Evolutionary conservation across 164 flowering plant species (phyloP), one percentile per base, ranked within the genome.

Genomic region (Magnolia changhungtana): DNA sequence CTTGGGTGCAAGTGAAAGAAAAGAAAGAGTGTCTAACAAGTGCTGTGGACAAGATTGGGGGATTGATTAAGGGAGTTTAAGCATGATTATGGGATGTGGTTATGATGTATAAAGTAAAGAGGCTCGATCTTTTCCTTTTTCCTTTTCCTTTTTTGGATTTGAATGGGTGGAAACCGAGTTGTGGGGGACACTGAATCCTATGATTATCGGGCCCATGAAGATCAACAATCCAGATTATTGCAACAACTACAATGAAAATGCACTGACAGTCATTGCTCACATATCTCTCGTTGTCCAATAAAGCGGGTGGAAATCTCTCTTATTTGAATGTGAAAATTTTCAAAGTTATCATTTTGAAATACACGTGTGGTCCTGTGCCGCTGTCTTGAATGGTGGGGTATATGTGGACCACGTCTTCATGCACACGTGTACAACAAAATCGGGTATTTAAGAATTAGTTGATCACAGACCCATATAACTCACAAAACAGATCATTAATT

Each of bases 111-210:
- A 63, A 61, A 73, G 69, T 31, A 67, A 59, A 59, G 66, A 64
- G 49, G n/a, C 55, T 20, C 18, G n/a, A n/a, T 45, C 59, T 64
- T 64, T 64, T 63, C 27, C 37, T 64, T 74, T 74, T 74, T 3
- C 59, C 18, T 58, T 37, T 55, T 7, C 59, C 16, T 55, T 55
- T 55, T 10, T 61, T 18, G 10, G 19, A 24, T 61, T 73, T 59
- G 75, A 59, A 59, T 61, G 8, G 67, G 51, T 27, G 50, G 31
- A 23, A 52, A 51, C 55, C 13, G 58, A 73, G 23, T 14, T 45
- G 23, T 24, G 37, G 37, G 50, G 59, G 68, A n/a, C 67, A 63
- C 58, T n/a, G 58, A 63, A 74, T 13, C 16, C 69, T 8, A 74
- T 63, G 75, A 45, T 13, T 24, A 9, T 27, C 18, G 24, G 70